phyloP scores from a whole-genome alignment of 2,329 filamentous ascomycete species.

The Pyrenophora tritici-repentis region DNA sequence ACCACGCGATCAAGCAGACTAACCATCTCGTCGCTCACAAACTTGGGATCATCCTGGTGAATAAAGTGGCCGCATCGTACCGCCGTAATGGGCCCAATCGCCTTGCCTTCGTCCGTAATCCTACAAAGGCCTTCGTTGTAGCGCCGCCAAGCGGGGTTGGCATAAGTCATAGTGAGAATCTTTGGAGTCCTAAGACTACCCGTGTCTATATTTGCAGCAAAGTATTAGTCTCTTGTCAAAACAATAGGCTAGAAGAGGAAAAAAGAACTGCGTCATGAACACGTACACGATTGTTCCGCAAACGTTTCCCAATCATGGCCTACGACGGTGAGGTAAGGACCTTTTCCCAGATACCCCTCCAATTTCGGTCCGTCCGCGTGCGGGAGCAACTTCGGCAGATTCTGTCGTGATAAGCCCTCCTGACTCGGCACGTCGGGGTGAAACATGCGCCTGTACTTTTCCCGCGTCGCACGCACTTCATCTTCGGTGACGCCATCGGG shows the following conservation, averaged over 20 bases:
- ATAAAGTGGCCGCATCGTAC: conserved; percentile 60
- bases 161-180: conserved; percentile 54
- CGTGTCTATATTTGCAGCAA: conserved; percentile 13
- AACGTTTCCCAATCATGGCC: conserved; percentile 61
- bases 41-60: conserved; percentile 58
- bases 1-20: conserved; percentile 43
- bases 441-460: conserved; percentile 51
- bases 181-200: conserved; percentile 40
- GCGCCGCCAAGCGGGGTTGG: conserved; percentile 59
- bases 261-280: background rate
- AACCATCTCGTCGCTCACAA: conserved; percentile 41
- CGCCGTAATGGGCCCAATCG: conserved; percentile 55
- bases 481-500: conserved; percentile 48
- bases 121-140: conserved; percentile 59
- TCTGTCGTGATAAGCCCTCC: conserved; percentile 57
- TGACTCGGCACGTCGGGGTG: conserved; percentile 56
- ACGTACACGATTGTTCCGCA: conserved; percentile 52
- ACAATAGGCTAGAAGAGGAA: background rate
- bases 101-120: conserved; percentile 50
- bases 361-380: conserved; percentile 51
- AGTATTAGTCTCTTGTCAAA: conserved; percentile 5
- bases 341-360: conserved; percentile 40
- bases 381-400: conserved; percentile 53
- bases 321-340: conserved; percentile 56
- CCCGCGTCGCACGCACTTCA: conserved; percentile 43